Conservation (phyloP, 2,329 filamentous ascomycete genomes). For the Onygenales sp. region DNA sequence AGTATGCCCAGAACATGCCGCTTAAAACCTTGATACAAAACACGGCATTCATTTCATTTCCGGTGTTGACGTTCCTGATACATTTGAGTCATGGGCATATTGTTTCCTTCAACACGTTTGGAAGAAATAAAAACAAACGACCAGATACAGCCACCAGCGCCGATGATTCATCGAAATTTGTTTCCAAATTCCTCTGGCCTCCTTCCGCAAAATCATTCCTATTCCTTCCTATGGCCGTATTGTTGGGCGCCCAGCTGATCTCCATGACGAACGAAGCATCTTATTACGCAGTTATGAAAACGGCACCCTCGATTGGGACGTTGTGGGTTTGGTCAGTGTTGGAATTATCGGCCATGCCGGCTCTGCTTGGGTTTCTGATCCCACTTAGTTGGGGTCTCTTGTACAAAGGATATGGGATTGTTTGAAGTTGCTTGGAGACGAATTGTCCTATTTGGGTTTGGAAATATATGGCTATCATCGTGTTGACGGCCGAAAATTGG, state of each 20-base stretch:
- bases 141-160: constrained; percentile 2
- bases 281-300: constrained; percentile 87
- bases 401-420: constrained; percentile 46
- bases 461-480: no score
- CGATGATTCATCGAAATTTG: constrained; percentile 13
- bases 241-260: constrained; percentile 68
- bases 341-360: constrained; percentile 65
- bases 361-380: constrained; percentile 45
- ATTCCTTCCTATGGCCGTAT: constrained; percentile 24
- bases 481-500: no score
- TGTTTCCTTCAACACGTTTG: constrained; percentile 19
- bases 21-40: constrained; percentile 24
- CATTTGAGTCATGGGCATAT: constrained; percentile 38
- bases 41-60: constrained; percentile 30
- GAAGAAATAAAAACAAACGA: not conserved
- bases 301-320: constrained; percentile 76
- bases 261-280: constrained; percentile 68
- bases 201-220: constrained; percentile 22
- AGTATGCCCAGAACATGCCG: constrained; percentile 33
- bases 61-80: constrained; percentile 33
- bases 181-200: constrained; percentile 23
- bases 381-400: constrained; percentile 42
- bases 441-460: not conserved
- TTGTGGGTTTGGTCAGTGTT: constrained; percentile 91
- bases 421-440: constrained; percentile 16